Evolutionary conservation across 257 asterid genomes (phyloP).

Genomic region (Solanum bukasovii): DNA sequence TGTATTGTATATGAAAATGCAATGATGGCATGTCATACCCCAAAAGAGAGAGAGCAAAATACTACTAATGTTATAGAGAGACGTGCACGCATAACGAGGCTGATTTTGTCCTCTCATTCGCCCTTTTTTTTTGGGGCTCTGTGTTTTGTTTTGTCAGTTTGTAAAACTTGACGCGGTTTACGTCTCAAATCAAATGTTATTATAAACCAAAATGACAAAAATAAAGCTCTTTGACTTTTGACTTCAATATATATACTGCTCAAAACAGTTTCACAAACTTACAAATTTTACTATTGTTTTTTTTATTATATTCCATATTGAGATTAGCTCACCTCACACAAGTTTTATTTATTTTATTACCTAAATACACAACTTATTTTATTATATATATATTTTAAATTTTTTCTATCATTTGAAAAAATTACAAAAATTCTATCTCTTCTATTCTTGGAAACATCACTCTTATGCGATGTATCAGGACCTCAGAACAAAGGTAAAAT

Average conservation of each 20-base stretch:
- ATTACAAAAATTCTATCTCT: too few species aligned
- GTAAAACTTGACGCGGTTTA: not conserved
- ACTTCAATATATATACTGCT: constrained; percentile 10
- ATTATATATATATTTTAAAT: too few species aligned
- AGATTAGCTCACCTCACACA: not conserved
- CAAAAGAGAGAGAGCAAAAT: not conserved
- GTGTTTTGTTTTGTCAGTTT: not conserved
- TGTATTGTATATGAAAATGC: not conserved
- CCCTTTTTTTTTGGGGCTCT: not conserved
- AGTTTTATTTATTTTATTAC: not conserved
- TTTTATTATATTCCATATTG: not conserved
- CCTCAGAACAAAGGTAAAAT: too few species aligned
- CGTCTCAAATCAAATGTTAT: constrained; percentile 22
- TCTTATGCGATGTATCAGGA: not conserved
- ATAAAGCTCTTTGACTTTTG: constrained; percentile 50
- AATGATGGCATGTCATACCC: not conserved
- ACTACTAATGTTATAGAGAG: not conserved
- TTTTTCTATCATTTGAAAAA: too few species aligned
- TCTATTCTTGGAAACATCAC: too few species aligned
- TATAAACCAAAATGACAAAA: not conserved
- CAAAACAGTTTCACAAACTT: not conserved
- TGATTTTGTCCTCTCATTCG: constrained; percentile 27
- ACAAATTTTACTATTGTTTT: not conserved
- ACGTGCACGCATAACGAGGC: constrained; percentile 37
- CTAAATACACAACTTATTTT: too few species aligned